phyloP scores from a whole-genome alignment of 345 rosid species.

The Dimocarpus longan region DNA sequence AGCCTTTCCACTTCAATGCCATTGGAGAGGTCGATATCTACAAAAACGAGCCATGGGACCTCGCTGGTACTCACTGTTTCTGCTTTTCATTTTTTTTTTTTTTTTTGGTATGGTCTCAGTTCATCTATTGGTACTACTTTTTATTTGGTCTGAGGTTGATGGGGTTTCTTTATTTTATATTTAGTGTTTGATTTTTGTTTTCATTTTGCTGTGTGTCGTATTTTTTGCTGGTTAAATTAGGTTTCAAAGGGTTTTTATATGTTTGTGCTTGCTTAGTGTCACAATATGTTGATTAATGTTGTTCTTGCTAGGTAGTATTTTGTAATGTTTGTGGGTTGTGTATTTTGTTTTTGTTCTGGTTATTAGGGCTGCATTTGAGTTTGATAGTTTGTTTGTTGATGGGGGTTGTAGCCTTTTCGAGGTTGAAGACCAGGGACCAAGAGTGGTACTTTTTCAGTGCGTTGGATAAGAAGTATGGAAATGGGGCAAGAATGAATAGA shows the following conservation, averaged over 20 bases:
- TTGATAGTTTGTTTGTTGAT: constrained; percentile 1
- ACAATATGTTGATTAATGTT: background rate
- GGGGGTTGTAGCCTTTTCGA: constrained; percentile 44
- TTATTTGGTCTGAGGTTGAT: background rate
- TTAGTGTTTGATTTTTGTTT: background rate
- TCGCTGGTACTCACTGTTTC: constrained; percentile 51
- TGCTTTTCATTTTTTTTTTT: background rate
- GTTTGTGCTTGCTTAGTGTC: background rate
- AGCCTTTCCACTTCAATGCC: constrained; percentile 71
- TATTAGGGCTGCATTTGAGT: background rate
- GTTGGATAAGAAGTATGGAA: constrained; percentile 76
- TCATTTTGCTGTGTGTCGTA: constrained; percentile 17
- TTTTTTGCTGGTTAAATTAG: background rate
- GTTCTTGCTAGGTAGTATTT: background rate
- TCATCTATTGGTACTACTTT: background rate
- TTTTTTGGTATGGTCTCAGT: background rate
- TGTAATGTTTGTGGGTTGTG: background rate
- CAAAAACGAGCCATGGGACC: constrained; percentile 88
- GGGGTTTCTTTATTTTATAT: background rate
- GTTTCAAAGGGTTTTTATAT: background rate
- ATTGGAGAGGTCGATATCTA: constrained; percentile 85
- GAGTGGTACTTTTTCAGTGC: constrained; percentile 82
- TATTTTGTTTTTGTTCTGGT: background rate
- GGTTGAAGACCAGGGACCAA: constrained; percentile 71
- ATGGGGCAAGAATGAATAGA: constrained; percentile 63